Conservation (phyloP, 495 filamentous ascomycete genomes). For the Cryomyces minteri region DNA sequence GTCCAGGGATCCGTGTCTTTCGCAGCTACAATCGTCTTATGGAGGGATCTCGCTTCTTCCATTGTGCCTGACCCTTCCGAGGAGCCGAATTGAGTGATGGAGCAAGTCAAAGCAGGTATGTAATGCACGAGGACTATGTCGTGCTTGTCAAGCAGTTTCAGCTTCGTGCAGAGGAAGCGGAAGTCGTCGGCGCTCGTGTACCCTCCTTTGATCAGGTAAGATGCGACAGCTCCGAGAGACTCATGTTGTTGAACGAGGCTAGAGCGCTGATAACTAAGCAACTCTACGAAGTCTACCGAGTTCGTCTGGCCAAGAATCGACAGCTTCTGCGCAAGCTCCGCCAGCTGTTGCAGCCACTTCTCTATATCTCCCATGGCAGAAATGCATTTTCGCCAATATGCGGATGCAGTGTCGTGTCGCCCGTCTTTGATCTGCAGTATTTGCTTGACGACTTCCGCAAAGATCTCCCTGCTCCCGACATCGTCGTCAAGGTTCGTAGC, state of each 20-base stretch:
- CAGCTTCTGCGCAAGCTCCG: conserved; percentile 50
- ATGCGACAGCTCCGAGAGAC: conserved; percentile 56
- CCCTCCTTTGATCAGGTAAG: conserved; percentile 55
- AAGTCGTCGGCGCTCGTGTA: conserved; percentile 56
- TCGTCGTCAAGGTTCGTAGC: conserved; percentile 39
- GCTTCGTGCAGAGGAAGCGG: conserved; percentile 38
- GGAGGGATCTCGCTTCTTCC: conserved; percentile 45
- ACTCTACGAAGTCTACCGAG: conserved; percentile 42
- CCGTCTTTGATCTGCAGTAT: conserved; percentile 23
- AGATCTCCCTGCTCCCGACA: conserved; percentile 20
- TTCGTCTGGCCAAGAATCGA: conserved; percentile 44
- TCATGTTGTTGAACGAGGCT: conserved; percentile 78
- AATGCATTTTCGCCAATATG: conserved; percentile 50
- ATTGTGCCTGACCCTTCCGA: conserved; percentile 41
- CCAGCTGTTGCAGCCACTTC: conserved; percentile 47
- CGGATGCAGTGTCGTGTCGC: conserved; percentile 8
- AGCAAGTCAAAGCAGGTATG: conserved; percentile 54
- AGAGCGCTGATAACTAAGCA: conserved; percentile 48
- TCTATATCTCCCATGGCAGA: conserved; percentile 54
- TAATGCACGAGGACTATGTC: conserved; percentile 58
- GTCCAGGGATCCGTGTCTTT: conserved; percentile 48
- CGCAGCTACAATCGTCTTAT: conserved; percentile 42
- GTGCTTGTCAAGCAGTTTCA: conserved; percentile 53
- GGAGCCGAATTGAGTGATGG: conserved; percentile 56
- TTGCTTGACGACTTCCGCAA: conserved; percentile 23